Conservation (phyloP, 139 green algal genomes). For the Spirogloea muscicola region DNA sequence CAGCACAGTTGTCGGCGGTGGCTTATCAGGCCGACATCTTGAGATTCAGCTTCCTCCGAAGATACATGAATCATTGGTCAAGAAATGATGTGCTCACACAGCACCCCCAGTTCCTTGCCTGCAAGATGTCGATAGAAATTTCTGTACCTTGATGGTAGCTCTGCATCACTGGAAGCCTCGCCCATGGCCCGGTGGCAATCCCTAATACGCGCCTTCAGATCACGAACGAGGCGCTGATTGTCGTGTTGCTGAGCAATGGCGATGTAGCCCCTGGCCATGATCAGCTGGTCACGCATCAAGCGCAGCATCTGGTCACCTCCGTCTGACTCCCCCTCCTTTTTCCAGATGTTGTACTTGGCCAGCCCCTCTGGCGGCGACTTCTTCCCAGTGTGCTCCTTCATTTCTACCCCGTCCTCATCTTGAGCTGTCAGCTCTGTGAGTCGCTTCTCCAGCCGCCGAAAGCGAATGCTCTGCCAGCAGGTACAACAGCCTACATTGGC, state of each 20-base stretch:
- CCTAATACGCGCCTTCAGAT: constrained; percentile 26
- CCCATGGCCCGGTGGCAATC: constrained; percentile 11
- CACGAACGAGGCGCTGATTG: constrained; percentile 5
- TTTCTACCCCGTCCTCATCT: neutral
- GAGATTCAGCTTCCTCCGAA: no score
- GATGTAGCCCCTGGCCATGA: constrained; percentile 36
- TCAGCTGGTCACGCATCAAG: constrained; percentile 38
- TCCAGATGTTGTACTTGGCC: constrained; percentile 29
- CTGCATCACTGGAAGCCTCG: constrained; percentile 25
- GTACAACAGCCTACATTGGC: no score
- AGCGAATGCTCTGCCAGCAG: no score
- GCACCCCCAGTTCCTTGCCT: neutral
- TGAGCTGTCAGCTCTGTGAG: constrained; percentile 4
- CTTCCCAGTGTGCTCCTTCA: neutral
- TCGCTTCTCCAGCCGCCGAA: constrained; percentile 14
- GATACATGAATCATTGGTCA: no score
- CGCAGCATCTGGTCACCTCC: constrained; percentile 26
- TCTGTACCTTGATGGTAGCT: constrained; percentile 20
- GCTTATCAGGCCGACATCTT: no score
- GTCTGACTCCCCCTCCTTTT: constrained; percentile 2
- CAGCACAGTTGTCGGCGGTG: no score
- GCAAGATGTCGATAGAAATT: neutral
- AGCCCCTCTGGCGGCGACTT: neutral
- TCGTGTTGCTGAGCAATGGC: constrained; percentile 31
- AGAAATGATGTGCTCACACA: no score